These are phyloP conservation scores for Trametes cinnabarina DNA, from an alignment of 768 basidiomycete species.

Conservation along the genomic window DNA sequence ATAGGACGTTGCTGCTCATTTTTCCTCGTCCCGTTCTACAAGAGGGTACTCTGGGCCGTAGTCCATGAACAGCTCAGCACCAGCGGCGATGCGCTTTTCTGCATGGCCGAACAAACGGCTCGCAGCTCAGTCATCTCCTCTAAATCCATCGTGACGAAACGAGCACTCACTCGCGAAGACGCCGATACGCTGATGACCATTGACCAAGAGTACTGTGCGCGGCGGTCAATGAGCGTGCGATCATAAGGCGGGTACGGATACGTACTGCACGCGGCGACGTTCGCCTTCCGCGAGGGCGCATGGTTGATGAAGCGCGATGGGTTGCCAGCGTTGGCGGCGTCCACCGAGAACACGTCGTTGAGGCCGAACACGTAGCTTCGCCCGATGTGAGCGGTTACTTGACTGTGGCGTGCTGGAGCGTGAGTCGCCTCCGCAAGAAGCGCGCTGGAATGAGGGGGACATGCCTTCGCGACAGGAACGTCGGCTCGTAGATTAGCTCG, in stretches of 20 bases:
- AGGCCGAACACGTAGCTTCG: slow-evolving; percentile 65
- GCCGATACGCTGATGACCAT: slow-evolving; percentile 67
- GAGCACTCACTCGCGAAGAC: slow-evolving; percentile 51
- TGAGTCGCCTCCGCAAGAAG: too few species aligned
- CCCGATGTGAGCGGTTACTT: slow-evolving; percentile 47
- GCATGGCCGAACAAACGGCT: not conserved
- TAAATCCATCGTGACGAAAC: not conserved
- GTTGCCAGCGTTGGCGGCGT: slow-evolving; percentile 57
- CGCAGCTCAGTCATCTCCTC: not conserved
- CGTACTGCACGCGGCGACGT: slow-evolving; percentile 48
- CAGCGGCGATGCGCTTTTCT: slow-evolving; percentile 42
- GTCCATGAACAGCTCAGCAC: slow-evolving; percentile 54
- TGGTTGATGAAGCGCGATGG: slow-evolving; percentile 72
- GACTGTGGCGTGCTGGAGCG: slow-evolving; percentile 10
- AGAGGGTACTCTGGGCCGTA: slow-evolving; percentile 51
- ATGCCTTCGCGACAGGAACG: slow-evolving; percentile 51
- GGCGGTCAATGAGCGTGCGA: not conserved
- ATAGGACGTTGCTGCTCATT: too few species aligned
- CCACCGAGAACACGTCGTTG: slow-evolving; percentile 47
- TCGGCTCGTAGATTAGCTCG: slow-evolving; percentile 53
- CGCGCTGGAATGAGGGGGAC: slow-evolving; percentile 21
- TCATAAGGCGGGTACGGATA: not conserved
- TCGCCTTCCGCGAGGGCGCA: slow-evolving; percentile 32
- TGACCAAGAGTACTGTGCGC: slow-evolving; percentile 51
- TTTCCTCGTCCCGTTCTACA: too few species aligned